Base-by-base conservation (phyloP, 352 stramenopile genomes). In the Globisporangium emineosum region DNA sequence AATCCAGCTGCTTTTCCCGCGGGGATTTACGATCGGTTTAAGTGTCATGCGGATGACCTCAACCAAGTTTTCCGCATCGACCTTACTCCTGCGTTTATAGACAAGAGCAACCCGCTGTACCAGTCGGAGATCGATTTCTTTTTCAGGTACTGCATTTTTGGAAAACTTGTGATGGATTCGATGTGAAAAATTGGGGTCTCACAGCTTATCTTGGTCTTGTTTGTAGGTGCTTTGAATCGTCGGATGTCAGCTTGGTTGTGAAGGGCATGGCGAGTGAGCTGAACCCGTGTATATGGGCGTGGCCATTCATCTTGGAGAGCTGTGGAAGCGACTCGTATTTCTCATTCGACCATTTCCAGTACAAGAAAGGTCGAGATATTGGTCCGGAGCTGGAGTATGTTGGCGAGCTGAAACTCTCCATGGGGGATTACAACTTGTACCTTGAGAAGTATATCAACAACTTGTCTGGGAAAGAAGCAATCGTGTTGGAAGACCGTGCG, bases 261-360 rank as follows among this genome's bases (percentile, higher is more conserved):
- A 93, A 93, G 58, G 84, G 84, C 30, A 91, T 93, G 80, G 78
- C 73, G 19, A 93, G 80, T 56, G 81, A 90, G 47, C 66, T 93
- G 57, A 93, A 89, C 58, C 81, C 84, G 73, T 90, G 90, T 63
- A 85, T 93, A 40, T 93, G 84, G 84, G 78, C 79, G 12, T 93
- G 81, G 81, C 78, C 84, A 5, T 93, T 91, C 59, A 87, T 93
- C 57, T 67, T 93, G 21, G 81, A 93, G 68, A 89, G 82, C 64
- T 91, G 82, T 49, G 79, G 82, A 21, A 83, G 75, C 35, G 79
- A 90, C 49, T 79, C 80, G 10, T 74, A 86, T 49, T 90, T 93
- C 57, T 67, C 74, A 5, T 93, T 93, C 64, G 84, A 93, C 45
- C 84, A 90, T 54, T 93, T 93, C 58, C 79, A 91, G 66, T 86